phyloP scores from a whole-genome alignment of 2,329 filamentous ascomycete genomes.

The Aphanoascus verrucosus region DNA sequence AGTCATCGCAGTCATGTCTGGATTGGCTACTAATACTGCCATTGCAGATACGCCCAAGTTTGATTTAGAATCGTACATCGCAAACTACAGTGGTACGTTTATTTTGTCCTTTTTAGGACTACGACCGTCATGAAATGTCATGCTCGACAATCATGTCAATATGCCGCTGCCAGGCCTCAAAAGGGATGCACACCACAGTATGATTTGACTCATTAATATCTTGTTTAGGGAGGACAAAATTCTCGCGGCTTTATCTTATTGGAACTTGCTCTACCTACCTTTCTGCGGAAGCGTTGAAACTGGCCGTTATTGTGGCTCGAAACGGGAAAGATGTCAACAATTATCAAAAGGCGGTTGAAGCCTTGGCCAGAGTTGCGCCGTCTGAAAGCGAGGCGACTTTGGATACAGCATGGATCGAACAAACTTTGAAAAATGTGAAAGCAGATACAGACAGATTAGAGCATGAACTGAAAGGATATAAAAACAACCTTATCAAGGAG shows the following conservation, averaged over 20 bases:
- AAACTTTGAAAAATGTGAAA: constrained; percentile 55
- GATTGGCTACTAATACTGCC: background rate
- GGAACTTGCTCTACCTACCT: constrained; percentile 67
- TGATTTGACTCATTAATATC: background rate
- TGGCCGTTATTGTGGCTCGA: constrained; percentile 66
- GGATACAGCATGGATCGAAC: constrained; percentile 67
- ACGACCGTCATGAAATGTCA: background rate
- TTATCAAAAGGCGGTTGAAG: constrained; percentile 59
- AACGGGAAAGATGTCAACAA: constrained; percentile 58
- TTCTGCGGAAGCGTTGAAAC: constrained; percentile 66
- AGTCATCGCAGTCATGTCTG: too few relatives aligned
- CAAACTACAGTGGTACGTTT: constrained; percentile 70
- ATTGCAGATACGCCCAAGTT: constrained; percentile 66
- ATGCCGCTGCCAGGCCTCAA: constrained; percentile 5
- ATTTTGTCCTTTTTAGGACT: background rate
- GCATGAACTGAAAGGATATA: constrained; percentile 77
- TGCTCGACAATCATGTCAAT: background rate
- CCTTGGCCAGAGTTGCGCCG: constrained; percentile 53
- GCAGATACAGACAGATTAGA: constrained; percentile 67
- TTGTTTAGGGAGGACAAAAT: constrained; percentile 60
- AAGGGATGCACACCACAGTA: constrained; percentile 9
- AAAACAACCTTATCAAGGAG: constrained; percentile 94
- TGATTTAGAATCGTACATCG: constrained; percentile 80
- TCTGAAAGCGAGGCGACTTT: constrained; percentile 54
- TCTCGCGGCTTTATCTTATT: constrained; percentile 71